Conservation (phyloP, 2,329 filamentous ascomycete species). For the Sarocladium kiliense region DNA sequence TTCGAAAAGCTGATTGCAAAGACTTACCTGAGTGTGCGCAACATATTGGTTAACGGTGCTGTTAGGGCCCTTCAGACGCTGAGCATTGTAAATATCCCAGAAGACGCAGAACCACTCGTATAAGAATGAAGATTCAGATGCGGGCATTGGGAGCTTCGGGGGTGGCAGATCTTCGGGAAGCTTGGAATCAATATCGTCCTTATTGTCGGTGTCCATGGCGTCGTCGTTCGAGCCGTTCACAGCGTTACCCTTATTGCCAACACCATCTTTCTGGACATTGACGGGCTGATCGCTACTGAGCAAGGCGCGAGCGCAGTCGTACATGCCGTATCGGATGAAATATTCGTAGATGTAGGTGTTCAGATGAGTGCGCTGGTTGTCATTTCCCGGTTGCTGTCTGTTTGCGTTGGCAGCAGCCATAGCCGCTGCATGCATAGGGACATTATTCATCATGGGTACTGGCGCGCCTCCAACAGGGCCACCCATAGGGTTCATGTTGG, state of each 20-base stretch:
- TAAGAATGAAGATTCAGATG: slow-evolving; percentile 75
- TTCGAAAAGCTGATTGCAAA: background rate
- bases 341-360: slow-evolving; percentile 92
- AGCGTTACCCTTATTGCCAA: slow-evolving; percentile 61
- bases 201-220: slow-evolving; percentile 76
- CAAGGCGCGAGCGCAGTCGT: slow-evolving; percentile 74
- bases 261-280: slow-evolving; percentile 63
- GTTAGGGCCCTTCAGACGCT: slow-evolving; percentile 64
- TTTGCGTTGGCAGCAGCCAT: slow-evolving; percentile 20
- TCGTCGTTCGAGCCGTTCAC: slow-evolving; percentile 68
- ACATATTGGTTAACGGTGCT: slow-evolving; percentile 70
- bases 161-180: slow-evolving; percentile 75
- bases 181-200: slow-evolving; percentile 70
- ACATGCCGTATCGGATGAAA: slow-evolving; percentile 80
- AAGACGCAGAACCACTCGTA: slow-evolving; percentile 97
- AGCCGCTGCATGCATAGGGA: slow-evolving; percentile 24
- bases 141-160: slow-evolving; percentile 61
- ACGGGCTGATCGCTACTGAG: slow-evolving; percentile 61
- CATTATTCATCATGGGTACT: slow-evolving; percentile 64
- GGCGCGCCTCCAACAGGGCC: slow-evolving; percentile 54
- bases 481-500: slow-evolving; percentile 64
- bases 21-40: slow-evolving; percentile 70
- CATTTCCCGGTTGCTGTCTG: slow-evolving; percentile 36
- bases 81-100: slow-evolving; percentile 90
- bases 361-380: slow-evolving; percentile 51